Evolutionary conservation across 805 yeast genomes (phyloP).

Genomic region (Sungouiozyma intestinalis): DNA sequence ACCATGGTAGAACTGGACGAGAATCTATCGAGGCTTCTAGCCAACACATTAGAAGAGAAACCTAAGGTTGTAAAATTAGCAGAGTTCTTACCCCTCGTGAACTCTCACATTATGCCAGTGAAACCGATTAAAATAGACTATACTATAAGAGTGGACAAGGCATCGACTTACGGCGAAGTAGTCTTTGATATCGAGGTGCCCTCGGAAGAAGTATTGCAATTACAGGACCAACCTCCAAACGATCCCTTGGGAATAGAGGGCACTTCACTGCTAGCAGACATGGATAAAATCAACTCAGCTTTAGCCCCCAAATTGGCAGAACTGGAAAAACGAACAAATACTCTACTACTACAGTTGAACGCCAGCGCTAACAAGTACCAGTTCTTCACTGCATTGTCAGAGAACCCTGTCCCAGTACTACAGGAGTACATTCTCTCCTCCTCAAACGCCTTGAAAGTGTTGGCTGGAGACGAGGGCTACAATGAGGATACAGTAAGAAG

Average conservation of each 20-base stretch:
- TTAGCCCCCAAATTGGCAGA: slow-evolving; percentile 33
- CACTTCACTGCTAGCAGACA: slow-evolving; percentile 17
- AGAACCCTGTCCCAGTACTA: slow-evolving; percentile 70
- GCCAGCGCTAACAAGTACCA: slow-evolving; percentile 54
- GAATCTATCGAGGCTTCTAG: slow-evolving; percentile 34
- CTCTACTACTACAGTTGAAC: slow-evolving; percentile 42
- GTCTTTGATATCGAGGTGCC: slow-evolving; percentile 68
- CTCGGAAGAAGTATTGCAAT: slow-evolving; percentile 8
- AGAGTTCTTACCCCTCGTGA: slow-evolving; percentile 34
- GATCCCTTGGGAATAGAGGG: slow-evolving; percentile 25
- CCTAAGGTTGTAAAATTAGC: slow-evolving; percentile 34
- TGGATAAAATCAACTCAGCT: slow-evolving; percentile 21
- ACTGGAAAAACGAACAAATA: slow-evolving; percentile 34
- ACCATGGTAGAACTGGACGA: slow-evolving; percentile 43
- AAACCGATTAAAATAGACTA: slow-evolving; percentile 74
- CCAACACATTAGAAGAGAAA: slow-evolving; percentile 4
- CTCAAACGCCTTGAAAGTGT: slow-evolving; percentile 71
- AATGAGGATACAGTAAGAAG: slow-evolving; percentile 83
- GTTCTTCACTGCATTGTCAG: slow-evolving; percentile 63
- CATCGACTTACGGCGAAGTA: slow-evolving; percentile 70
- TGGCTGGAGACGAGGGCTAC: slow-evolving; percentile 83
- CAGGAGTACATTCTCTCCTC: slow-evolving; percentile 70
- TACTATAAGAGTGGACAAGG: slow-evolving; percentile 63
- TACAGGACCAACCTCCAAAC: not conserved
- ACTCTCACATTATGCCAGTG: slow-evolving; percentile 57